A percentile compares a stretch with the other conserved stretches of the same genome.
Conservation (phyloP, 108 stramenopile species). For the Discostella pseudostelligera region DNA sequence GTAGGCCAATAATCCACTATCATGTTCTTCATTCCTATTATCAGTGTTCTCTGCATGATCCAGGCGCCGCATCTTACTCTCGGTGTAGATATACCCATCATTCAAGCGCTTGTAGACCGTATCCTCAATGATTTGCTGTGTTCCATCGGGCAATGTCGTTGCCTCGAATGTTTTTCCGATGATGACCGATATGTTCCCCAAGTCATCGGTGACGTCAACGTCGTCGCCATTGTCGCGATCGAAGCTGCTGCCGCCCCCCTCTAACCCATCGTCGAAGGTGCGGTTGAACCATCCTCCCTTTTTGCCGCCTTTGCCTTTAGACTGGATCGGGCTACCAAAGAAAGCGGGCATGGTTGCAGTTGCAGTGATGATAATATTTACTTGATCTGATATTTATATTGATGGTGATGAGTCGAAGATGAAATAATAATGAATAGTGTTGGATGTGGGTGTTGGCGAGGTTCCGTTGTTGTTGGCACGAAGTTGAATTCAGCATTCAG, state of each 20-base stretch:
- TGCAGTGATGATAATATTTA: no score
- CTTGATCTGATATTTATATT: no score
- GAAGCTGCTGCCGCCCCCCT: neutral
- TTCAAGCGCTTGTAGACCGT: slow-evolving; percentile 30
- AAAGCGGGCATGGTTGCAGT: no score
- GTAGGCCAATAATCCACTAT: neutral
- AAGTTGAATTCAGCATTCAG: no score
- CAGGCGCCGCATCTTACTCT: slow-evolving; percentile 13
- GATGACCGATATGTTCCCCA: slow-evolving; percentile 23
- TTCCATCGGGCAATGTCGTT: slow-evolving; percentile 34
- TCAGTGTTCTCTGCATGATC: slow-evolving; percentile 7
- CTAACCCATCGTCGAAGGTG: neutral
- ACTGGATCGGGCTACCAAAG: neutral
- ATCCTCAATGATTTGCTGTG: slow-evolving; percentile 33
- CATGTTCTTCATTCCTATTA: neutral
- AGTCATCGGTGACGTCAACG: neutral
- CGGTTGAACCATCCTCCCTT: slow-evolving; percentile 15
- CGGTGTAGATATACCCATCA: slow-evolving; percentile 40
- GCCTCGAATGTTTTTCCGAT: slow-evolving; percentile 44
- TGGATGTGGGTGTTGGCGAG: no score
- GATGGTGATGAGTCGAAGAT: no score
- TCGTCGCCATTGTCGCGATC: neutral
- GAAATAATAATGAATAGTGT: no score
- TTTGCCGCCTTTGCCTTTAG: neutral
- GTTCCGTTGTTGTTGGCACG: no score